Evolutionary conservation across 805 yeast species (phyloP), one percentile per base, ranked within the genome.

Genomic region (Wickerhamomyces xylosicus): DNA sequence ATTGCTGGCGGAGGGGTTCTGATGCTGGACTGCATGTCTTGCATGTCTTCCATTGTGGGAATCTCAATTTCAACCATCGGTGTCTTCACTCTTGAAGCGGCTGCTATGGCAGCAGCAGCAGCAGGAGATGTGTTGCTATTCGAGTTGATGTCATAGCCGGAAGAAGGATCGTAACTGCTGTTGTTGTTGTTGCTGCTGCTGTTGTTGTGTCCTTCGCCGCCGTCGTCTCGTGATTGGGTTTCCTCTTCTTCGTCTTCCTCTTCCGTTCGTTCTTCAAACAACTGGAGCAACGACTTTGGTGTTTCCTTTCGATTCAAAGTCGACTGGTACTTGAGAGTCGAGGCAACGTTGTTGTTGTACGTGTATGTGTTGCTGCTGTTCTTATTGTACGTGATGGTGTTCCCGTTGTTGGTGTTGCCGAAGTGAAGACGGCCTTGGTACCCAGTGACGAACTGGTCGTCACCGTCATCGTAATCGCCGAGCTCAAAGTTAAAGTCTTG

Each of bases 231-330:
- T 47, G 45, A 16, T 47, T 44, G 6, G 56, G 53, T n/a, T n/a
- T 25, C 29, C 5, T 45, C 45, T 16, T 46, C 53, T 19, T 46
- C 55, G 5, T 52, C 53, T 6, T 54, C 60, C 3, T 53, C 58
- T 10, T 53, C 60, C 19, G 58, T 66, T 10, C 53, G 61, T 20
- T 74, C 77, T 47, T 80, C 86, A 54, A 85, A 85, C 20, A 86
- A 58, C 53, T 77, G 77, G 42, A 79, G 59, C 25, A 86, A 61
- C 2, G 92, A 80, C 53, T 74, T 77, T 1, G 95, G 95, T 0
- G 85, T 79, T 32, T 71, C 79, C 34, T 65, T 63, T 29, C 57
- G 57, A 5, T 59, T 52, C 19, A 47, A n/a, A 10, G 56, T 52
- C 20, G 53, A 51, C 40, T 52, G 48, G 19, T 44, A 54, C 45